Base-by-base conservation (phyloP, 306 rosid species). In the Coriaria nepalensis region DNA sequence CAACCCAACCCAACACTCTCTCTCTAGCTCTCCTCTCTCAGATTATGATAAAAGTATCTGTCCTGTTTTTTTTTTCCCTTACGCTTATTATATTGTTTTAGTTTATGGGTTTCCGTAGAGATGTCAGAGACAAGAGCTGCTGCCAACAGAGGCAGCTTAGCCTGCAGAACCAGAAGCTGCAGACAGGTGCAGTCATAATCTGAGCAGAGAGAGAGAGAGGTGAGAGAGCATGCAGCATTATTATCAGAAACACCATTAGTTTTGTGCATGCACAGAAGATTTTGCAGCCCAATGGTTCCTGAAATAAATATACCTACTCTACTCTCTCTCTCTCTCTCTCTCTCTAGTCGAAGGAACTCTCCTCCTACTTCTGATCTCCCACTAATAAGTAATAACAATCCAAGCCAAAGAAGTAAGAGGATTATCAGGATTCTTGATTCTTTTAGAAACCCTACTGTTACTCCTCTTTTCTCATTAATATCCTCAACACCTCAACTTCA, bases 91-190 rank as follows among this genome's bases (percentile, higher is more conserved):
- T 56, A 11, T 46, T 42, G 44, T 63, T 65, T 66, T 76, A 66
- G 82, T 79, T 81, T 79, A 77, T 81, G 87, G 81, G 70, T 81
- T 84, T 84, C 92, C 74, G 92, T 79, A 72, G 72, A 72, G 76
- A 56, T 79, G 88, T 84, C 95, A 90, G 95, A 77, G 87, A 90
- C 97, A 79, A 60, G 83, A 66, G 77, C 59, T 84, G 95, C 36
- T 43, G 0, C 29, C 66, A 71, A 74, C 66, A 69, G 66, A 45
- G 50, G 71, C 83, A 66, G 78, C 66, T 55, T 64, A 63, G 76
- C 62, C 29, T 57, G 73, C 73, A 73, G 67, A 39, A 41, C 59
- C 92, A 77, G 81, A 49, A 69, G 68, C 63, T 61, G 33, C 77
- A 72, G 81, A 68, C 83, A 74, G 76, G 83, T 78, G 78, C 94